These are phyloP conservation scores for Alternaria sp. DNA, from an alignment of 2,329 filamentous ascomycete species.

Conservation along the genomic window DNA sequence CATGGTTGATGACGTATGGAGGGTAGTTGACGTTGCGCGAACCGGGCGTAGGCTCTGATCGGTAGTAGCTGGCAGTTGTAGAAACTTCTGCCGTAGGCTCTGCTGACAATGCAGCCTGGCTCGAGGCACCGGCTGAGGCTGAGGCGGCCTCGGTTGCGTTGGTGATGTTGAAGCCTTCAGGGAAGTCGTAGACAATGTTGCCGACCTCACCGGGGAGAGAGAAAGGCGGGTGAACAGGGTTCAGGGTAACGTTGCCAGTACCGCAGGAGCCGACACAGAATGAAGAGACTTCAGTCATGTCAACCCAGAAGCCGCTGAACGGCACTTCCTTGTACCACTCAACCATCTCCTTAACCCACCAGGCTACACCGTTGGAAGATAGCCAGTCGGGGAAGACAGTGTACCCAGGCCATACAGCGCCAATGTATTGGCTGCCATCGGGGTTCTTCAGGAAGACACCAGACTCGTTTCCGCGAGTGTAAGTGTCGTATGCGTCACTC, in stretches of 20 bases:
- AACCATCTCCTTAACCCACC: slow-evolving; percentile 63
- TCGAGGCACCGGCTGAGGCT: slow-evolving; percentile 61
- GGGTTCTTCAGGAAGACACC: slow-evolving; percentile 61
- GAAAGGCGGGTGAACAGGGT: slow-evolving; percentile 73
- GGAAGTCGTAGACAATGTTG: slow-evolving; percentile 65
- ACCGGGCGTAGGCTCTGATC: slow-evolving; percentile 67
- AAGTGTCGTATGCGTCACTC: slow-evolving; percentile 63
- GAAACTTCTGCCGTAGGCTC: slow-evolving; percentile 20
- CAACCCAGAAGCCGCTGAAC: slow-evolving; percentile 65
- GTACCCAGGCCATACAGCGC: slow-evolving; percentile 64
- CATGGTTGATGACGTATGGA: slow-evolving; percentile 78
- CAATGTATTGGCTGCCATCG: slow-evolving; percentile 62
- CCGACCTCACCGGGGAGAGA: slow-evolving; percentile 68
- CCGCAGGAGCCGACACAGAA: slow-evolving; percentile 78
- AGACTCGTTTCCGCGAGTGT: slow-evolving; percentile 57
- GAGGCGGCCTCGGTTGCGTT: slow-evolving; percentile 71
- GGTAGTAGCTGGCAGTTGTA: slow-evolving; percentile 56
- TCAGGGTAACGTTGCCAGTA: slow-evolving; percentile 66
- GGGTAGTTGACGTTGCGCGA: slow-evolving; percentile 73
- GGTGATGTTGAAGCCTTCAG: slow-evolving; percentile 72
- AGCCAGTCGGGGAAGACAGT: slow-evolving; percentile 68
- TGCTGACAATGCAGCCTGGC: slow-evolving; percentile 51
- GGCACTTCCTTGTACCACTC: slow-evolving; percentile 60
- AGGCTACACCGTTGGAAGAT: slow-evolving; percentile 63
- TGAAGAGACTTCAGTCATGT: slow-evolving; percentile 67